Base-by-base conservation (phyloP, 768 basidiomycete species). In the Pleurotus giganteus region DNA sequence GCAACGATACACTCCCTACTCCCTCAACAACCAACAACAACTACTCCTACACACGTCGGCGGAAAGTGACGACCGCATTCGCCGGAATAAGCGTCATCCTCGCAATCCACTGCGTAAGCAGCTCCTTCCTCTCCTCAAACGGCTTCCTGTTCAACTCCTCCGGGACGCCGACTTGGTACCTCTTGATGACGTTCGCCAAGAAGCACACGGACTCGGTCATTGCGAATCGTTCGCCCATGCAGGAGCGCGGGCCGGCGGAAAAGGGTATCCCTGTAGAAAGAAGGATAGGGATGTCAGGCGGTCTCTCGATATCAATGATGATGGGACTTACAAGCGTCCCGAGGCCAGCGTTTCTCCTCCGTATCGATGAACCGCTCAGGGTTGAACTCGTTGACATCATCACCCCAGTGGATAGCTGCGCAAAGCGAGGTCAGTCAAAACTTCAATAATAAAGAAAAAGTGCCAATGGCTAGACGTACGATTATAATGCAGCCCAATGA, bases 351-450 rank as follows among this genome's bases (percentile, higher is more conserved):
- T 52, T 81, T 80, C 1, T 69, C 64, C 4, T 71, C 71, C 0
- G 76, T 79, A 51, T 82, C 80, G 27, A 82, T 68, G 62, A 81
- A 82, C 0, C 76, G 71, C 42, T 77, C 76, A 0, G 79, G 79
- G 39, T 66, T 78, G 68, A 80, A 82, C 17, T 72, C 69, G 8
- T 58, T 63, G 0, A 53, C 68, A 50, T 81, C 78, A n/a, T 70
- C 64, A 8, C 81, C 81, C 81, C 80, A 82, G 43, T 77, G 70
- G 12, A 78, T 65, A 1, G 76, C 80, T 82, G 36, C 2, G 37
- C n/a, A 21, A 7, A n/a, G 17, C 19, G 15, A 8, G 21, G 19
- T 24, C 27, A 31, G 13, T 9, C 1, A n/a, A 37, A 39, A 13
- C 50, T 1, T 53, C 15, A 46, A 19, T 7, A 26, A 23, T 6